These are phyloP conservation scores for Cerrena zonata DNA, from an alignment of 1,284 basidiomycete genomes.

Conservation along the genomic window DNA sequence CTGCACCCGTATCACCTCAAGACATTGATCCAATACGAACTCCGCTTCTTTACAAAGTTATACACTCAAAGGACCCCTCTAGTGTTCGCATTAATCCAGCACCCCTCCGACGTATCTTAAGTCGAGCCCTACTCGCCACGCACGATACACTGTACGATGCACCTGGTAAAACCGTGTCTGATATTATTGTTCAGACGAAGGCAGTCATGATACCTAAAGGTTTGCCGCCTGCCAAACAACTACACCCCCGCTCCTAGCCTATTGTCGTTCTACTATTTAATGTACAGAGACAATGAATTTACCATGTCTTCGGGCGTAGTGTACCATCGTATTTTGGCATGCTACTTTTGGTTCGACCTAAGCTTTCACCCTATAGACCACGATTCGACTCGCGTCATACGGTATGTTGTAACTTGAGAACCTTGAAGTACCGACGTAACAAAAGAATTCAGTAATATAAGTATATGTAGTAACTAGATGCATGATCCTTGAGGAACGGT, in stretches of 20 bases:
- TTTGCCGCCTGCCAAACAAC: too few species aligned
- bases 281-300: too few species aligned
- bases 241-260: too few species aligned
- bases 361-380: not conserved
- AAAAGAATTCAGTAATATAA: too few species aligned
- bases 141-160: conserved; percentile 1
- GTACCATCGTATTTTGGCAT: too few species aligned
- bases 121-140: conserved; percentile 19
- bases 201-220: conserved; percentile 10
- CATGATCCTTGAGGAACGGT: too few species aligned
- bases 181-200: conserved; percentile 11
- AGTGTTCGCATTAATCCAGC: conserved; percentile 6
- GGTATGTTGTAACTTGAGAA: not conserved
- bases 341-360: too few species aligned
- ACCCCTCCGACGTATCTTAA: conserved; percentile 26
- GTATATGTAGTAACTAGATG: not conserved
- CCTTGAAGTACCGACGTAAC: not conserved
- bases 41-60: not conserved
- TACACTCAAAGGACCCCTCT: not conserved
- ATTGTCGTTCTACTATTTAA: too few species aligned
- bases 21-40: not conserved
- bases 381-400: not conserved
- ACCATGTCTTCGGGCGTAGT: too few species aligned
- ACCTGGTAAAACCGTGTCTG: conserved; percentile 7
- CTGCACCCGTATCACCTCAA: too few species aligned